A percentile compares a stretch with the other conserved stretches of the same genome.
These are phyloP conservation scores for Tulasnella sp. DNA, from an alignment of 768 basidiomycete genomes.

Conservation along the genomic window DNA sequence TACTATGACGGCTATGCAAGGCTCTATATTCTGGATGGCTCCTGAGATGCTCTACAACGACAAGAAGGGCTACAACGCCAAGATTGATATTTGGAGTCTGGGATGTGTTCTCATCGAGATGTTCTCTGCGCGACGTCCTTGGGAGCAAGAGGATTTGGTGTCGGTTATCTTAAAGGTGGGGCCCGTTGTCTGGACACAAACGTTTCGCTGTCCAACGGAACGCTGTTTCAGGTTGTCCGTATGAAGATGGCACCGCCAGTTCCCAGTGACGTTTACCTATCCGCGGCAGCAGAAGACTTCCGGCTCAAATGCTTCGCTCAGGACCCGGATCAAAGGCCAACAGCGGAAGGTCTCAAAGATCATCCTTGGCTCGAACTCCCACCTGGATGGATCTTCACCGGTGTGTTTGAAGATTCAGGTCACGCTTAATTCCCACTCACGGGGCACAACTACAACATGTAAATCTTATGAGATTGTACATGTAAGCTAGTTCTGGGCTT, in stretches of 20 bases:
- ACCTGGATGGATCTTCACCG: constrained; percentile 70
- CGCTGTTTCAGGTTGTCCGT: constrained; percentile 62
- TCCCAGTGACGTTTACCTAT: constrained; percentile 73
- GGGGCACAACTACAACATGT: too few species aligned
- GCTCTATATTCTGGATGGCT: constrained; percentile 99
- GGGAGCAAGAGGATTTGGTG: constrained; percentile 84
- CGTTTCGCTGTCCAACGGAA: neutral
- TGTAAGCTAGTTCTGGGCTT: too few species aligned
- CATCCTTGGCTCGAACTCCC: constrained; percentile 75
- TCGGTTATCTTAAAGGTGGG: constrained; percentile 92
- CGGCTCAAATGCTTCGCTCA: constrained; percentile 84
- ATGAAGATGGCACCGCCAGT: constrained; percentile 83
- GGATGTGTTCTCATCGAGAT: constrained; percentile 98
- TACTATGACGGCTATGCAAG: constrained; percentile 89
- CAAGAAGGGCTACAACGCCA: constrained; percentile 84
- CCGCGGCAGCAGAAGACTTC: constrained; percentile 77
- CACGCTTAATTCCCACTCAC: too few species aligned
- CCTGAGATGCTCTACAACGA: constrained; percentile 87
- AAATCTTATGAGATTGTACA: too few species aligned
- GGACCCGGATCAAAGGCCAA: constrained; percentile 83
- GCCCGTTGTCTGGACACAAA: constrained; percentile 13
- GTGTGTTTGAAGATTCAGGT: constrained; percentile 44
- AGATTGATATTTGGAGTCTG: constrained; percentile 98
- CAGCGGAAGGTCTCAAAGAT: constrained; percentile 67
- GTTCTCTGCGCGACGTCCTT: constrained; percentile 96